Evolutionary conservation across 768 basidiomycete species (phyloP), one percentile per base, ranked within the genome.

Genomic region (Kwoniella europaea): DNA sequence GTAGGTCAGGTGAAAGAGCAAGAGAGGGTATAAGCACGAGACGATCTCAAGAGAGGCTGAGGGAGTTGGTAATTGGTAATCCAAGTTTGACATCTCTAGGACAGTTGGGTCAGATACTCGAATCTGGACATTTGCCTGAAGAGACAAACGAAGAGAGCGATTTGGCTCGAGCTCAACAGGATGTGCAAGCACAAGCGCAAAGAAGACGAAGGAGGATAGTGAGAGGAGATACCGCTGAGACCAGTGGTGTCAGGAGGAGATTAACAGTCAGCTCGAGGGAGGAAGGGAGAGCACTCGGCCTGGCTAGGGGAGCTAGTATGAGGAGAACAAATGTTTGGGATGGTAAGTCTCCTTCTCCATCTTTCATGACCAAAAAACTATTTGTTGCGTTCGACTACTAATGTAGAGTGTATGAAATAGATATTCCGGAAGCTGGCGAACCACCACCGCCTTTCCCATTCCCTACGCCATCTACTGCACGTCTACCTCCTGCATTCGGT

Each of bases 301-400:
- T 81, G 46, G 78, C 78, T 20, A 77, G 80, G 64, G 78, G 80
- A n/a, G 80, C 80, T 1, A 79, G 78, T 71, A 81, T 81, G 80
- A 67, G 80, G 35, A 67, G 80, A 46, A 52, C 76, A 7, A 81
- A 79, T 64, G 74, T 81, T 1, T 81, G 80, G 80, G 80, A 81
- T 68, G 76, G 78, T 81, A 56, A 65, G 79, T 75, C 9, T 35
- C 22, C 46, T 63, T 18, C 0, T 4, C 68, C 9, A 43, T 62
- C 4, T n/a, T 63, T 55, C 52, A 61, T 16, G 16, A 10, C 24
- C 24, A 12, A 15, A 65, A 13, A 41, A 52, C 16, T 57, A 67
- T 71, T 29, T n/a, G 4, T 56, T 2, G 61, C 18, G 43, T 15
- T 43, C 66, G 22, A 13, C 16, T 18, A 53, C 52, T 65, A n/a